Percentiles rank a stretch among this genome's conserved stretches.
Evolutionary conservation across 192 early-diverging fungal species (phyloP).

Genomic region (Bifiguratus adelaidae): DNA sequence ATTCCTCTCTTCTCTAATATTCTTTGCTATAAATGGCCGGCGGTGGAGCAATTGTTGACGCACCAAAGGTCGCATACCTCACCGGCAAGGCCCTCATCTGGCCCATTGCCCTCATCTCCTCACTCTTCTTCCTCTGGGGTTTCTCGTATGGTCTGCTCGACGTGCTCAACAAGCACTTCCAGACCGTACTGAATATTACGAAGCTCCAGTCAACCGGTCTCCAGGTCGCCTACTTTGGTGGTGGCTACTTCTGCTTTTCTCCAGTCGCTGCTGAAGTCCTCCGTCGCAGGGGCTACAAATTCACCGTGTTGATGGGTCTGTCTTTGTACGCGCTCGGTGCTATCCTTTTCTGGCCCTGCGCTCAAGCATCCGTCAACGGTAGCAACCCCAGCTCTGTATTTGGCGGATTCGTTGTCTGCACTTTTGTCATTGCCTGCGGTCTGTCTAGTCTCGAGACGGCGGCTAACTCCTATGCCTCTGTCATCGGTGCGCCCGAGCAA

Average conservation of each 20-base stretch:
- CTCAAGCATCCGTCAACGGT: constrained; percentile 1
- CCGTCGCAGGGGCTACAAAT: constrained; percentile 17
- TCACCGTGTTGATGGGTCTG: constrained; percentile 13
- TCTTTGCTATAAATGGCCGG: too few species aligned
- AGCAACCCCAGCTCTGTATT: too few species aligned
- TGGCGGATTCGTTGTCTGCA: constrained; percentile 17
- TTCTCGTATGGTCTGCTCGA: constrained; percentile 22
- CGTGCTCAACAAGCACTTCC: constrained; percentile 22
- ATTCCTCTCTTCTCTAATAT: too few species aligned
- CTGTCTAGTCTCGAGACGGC: constrained; percentile 18
- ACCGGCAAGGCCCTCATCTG: too few species aligned
- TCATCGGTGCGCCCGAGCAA: constrained; percentile 6
- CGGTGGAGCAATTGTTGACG: too few species aligned
- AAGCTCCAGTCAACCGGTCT: constrained; percentile 17
- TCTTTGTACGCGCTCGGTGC: constrained; percentile 18
- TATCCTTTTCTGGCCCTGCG: constrained; percentile 13
- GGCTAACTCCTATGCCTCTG: constrained; percentile 19
- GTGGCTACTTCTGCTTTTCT: constrained; percentile 18
- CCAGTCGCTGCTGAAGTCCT: constrained; percentile 6
- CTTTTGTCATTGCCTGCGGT: constrained; percentile 24
- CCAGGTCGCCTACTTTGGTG: constrained; percentile 27
- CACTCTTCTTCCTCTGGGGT: constrained; percentile 24
- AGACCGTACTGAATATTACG: constrained; percentile 13
- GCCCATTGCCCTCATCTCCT: constrained; percentile 14
- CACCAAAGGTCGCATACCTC: too few species aligned